Evolutionary conservation across 768 basidiomycete genomes (phyloP).

Genomic region (Mycena crocata): DNA sequence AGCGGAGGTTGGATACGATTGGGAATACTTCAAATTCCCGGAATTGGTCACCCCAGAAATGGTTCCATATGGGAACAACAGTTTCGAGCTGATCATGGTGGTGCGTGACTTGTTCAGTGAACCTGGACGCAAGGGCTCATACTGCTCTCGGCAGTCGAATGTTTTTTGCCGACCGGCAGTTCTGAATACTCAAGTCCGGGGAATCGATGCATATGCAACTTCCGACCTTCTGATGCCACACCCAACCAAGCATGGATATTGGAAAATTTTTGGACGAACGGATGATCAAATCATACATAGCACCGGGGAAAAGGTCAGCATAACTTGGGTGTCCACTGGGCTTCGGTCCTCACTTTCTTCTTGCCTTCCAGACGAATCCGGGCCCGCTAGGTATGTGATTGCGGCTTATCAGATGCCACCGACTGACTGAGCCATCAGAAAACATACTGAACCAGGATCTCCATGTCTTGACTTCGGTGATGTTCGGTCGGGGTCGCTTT

Average conservation of each 20-base stretch:
- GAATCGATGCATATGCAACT: slow-evolving; percentile 54
- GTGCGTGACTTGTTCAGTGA: slow-evolving; percentile 38
- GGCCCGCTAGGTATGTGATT: slow-evolving; percentile 12
- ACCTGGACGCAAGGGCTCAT: neutral
- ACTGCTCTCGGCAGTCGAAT: slow-evolving; percentile 26
- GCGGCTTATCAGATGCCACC: too few species aligned
- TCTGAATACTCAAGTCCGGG: slow-evolving; percentile 50
- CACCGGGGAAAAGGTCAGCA: slow-evolving; percentile 22
- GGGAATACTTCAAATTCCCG: slow-evolving; percentile 42
- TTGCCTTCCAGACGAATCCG: slow-evolving; percentile 16
- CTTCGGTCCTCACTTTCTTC: neutral
- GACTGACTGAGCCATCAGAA: slow-evolving; percentile 2
- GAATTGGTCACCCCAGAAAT: slow-evolving; percentile 38
- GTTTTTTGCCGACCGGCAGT: slow-evolving; percentile 35
- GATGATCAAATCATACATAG: slow-evolving; percentile 51
- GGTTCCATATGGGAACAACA: slow-evolving; percentile 45
- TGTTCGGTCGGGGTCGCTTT: slow-evolving; percentile 56
- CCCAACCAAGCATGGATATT: slow-evolving; percentile 53
- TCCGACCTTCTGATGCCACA: slow-evolving; percentile 58
- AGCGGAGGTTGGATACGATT: slow-evolving; percentile 17
- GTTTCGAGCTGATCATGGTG: slow-evolving; percentile 52
- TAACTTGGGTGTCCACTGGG: neutral
- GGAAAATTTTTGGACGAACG: slow-evolving; percentile 49
- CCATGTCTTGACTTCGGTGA: slow-evolving; percentile 44
- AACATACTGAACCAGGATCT: slow-evolving; percentile 49